Conservation (phyloP, 2,329 filamentous ascomycete species). For the Celoporthe dispersa region DNA sequence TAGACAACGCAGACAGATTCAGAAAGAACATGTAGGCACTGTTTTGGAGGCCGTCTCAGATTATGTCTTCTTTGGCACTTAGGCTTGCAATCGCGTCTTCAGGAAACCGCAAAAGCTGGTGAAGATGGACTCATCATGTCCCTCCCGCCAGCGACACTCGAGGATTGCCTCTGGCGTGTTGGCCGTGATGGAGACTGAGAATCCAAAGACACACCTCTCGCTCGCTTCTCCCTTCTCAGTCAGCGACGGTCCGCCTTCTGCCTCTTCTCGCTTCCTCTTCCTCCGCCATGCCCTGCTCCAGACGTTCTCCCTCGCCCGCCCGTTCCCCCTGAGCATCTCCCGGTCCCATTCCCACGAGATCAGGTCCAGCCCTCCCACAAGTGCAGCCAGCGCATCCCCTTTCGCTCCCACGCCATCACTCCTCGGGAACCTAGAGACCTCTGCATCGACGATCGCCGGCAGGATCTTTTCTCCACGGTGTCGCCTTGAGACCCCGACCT, state of each 20-base stretch:
- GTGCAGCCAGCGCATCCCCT: constrained; percentile 43
- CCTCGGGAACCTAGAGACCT: constrained; percentile 51
- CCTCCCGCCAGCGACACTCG: constrained; percentile 73
- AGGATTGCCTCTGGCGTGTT: constrained; percentile 49
- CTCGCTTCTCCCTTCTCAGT: constrained; percentile 32
- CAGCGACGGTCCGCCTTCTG: constrained; percentile 24
- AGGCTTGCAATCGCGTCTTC: constrained; percentile 53
- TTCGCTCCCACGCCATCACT: constrained; percentile 46
- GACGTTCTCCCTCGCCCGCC: constrained; percentile 71
- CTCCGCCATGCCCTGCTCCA: constrained; percentile 78
- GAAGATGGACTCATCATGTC: constrained; percentile 73
- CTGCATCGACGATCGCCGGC: constrained; percentile 47
- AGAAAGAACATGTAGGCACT: too few relatives aligned
- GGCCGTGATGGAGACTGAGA: constrained; percentile 57
- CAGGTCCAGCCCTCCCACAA: constrained; percentile 62
- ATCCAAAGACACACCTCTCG: constrained; percentile 56
- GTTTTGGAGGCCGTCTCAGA: background rate
- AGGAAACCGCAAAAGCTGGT: constrained; percentile 88
- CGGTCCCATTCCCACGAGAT: constrained; percentile 67
- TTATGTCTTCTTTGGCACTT: background rate
- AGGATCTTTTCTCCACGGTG: constrained; percentile 47
- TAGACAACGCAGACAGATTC: background rate
- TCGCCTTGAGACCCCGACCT: constrained; percentile 49
- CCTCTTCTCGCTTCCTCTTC: constrained; percentile 49
- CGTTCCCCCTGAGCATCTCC: constrained; percentile 58